These are phyloP conservation scores for Colletotrichum spaethianum DNA, from an alignment of 2,329 filamentous ascomycete genomes.

Conservation along the genomic window DNA sequence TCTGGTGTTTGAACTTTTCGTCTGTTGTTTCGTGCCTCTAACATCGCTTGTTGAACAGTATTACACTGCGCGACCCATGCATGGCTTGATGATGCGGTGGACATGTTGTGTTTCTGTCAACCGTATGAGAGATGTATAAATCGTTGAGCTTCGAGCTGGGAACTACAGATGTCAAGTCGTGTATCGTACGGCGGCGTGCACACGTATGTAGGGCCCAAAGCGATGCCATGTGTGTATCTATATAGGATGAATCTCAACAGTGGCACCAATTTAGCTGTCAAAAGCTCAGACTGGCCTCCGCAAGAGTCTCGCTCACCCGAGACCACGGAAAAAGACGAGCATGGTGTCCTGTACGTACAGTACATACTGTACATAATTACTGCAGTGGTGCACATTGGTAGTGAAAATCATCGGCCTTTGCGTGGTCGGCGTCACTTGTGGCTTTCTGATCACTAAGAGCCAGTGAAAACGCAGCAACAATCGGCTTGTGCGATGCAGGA, in stretches of 20 bases:
- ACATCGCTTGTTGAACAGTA: neutral
- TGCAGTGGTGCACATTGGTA: neutral
- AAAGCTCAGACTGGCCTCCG: neutral
- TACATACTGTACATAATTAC: too few relatives aligned
- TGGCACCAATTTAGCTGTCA: neutral
- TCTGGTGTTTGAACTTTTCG: constrained; percentile 1
- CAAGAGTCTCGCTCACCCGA: neutral
- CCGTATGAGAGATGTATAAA: too few relatives aligned
- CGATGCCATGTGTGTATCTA: too few relatives aligned
- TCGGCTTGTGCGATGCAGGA: neutral
- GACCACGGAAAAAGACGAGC: neutral
- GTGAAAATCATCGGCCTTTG: neutral
- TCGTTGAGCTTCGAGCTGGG: too few relatives aligned
- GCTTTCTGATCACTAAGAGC: neutral
- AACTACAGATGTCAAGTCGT: too few relatives aligned
- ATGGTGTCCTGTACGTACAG: neutral
- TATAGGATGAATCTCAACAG: neutral
- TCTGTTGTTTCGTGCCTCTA: neutral
- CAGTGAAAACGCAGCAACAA: neutral
- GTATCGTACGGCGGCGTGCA: too few relatives aligned
- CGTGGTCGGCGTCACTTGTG: neutral
- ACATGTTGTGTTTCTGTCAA: too few relatives aligned
- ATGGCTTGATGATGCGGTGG: too few relatives aligned
- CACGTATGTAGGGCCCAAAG: too few relatives aligned
- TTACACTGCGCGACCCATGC: too few relatives aligned